Conservation (phyloP, 2,329 filamentous ascomycete species). For the Drechslerella dactyloides region DNA sequence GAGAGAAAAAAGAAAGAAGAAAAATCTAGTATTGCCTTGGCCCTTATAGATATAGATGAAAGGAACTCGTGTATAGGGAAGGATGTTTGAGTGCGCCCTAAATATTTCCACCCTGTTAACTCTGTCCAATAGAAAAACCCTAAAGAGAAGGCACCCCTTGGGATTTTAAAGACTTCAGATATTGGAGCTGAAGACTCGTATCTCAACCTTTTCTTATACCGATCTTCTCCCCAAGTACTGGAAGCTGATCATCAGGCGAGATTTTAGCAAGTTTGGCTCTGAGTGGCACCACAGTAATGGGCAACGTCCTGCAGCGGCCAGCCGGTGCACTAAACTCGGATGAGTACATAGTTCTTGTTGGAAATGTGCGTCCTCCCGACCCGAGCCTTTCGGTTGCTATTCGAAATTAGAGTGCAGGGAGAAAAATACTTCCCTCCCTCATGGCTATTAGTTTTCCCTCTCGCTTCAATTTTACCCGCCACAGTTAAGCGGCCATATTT, state of each 20-base stretch:
- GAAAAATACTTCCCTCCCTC: slow-evolving; percentile 6
- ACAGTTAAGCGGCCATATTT: neutral
- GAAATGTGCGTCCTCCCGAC: slow-evolving; percentile 46
- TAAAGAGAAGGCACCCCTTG: slow-evolving; percentile 7
- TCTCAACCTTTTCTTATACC: slow-evolving; percentile 24
- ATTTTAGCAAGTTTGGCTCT: slow-evolving; percentile 15
- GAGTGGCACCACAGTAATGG: slow-evolving; percentile 42
- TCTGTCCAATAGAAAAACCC: slow-evolving; percentile 29
- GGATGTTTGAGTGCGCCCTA: slow-evolving; percentile 29
- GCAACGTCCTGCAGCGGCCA: slow-evolving; percentile 47
- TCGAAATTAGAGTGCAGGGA: slow-evolving; percentile 7
- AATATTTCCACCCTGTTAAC: slow-evolving; percentile 17
- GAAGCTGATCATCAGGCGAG: slow-evolving; percentile 9
- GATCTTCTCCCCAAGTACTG: slow-evolving; percentile 5
- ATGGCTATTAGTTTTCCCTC: slow-evolving; percentile 9
- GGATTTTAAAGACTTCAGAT: slow-evolving; percentile 33
- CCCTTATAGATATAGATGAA: slow-evolving; percentile 37
- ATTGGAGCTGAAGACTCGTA: slow-evolving; percentile 15
- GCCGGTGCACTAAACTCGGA: slow-evolving; percentile 50
- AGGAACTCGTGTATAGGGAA: slow-evolving; percentile 30
- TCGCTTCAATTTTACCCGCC: neutral
- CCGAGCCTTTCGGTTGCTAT: slow-evolving; percentile 23
- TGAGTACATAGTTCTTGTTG: slow-evolving; percentile 51
- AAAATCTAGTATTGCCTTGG: slow-evolving; percentile 19
- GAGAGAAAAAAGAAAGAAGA: slow-evolving; percentile 33